phyloP scores from a whole-genome alignment of 495 filamentous ascomycete genomes.

The Podospora australis region DNA sequence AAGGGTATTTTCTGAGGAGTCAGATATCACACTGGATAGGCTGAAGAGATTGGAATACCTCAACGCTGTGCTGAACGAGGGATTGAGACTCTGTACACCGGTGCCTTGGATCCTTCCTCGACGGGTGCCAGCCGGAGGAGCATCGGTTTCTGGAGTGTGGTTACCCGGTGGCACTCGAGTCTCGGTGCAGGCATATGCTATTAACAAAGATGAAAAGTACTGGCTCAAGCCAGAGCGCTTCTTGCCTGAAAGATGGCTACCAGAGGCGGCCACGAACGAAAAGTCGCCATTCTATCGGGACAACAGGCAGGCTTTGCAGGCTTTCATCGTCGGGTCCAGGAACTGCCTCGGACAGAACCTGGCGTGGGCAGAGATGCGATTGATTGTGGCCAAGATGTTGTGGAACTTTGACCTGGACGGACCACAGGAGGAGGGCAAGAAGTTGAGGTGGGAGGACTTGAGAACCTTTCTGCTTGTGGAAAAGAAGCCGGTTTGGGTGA shows the following conservation, averaged over 20 bases:
- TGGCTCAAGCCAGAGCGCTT: constrained; percentile 15
- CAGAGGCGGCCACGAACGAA: constrained; percentile 29
- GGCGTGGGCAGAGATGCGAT: constrained; percentile 45
- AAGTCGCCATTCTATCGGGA: constrained; percentile 33
- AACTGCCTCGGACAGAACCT: constrained; percentile 51
- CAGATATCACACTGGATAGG: constrained; percentile 41
- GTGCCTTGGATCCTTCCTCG: constrained; percentile 28
- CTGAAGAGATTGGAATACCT: constrained; percentile 34
- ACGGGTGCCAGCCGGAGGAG: constrained; percentile 24
- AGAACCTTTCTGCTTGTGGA: constrained; percentile 2
- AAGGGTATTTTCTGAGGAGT: constrained; percentile 26
- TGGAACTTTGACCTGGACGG: constrained; percentile 45
- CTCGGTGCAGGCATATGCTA: constrained; percentile 25
- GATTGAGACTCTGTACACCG: constrained; percentile 34
- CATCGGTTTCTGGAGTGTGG: constrained; percentile 24
- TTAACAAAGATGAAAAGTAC: constrained; percentile 20
- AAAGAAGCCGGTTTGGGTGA: neutral
- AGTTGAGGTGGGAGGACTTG: neutral
- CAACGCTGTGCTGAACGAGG: constrained; percentile 41
- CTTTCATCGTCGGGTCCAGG: constrained; percentile 48
- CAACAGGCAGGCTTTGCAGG: constrained; percentile 38
- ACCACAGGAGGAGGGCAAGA: neutral
- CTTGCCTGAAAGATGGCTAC: constrained; percentile 43
- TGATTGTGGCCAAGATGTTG: constrained; percentile 44
- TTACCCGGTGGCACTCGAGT: constrained; percentile 27